These are phyloP conservation scores for Elaeis oleifera DNA, from an alignment of 202 grass and related monocot species.

Conservation along the genomic window DNA sequence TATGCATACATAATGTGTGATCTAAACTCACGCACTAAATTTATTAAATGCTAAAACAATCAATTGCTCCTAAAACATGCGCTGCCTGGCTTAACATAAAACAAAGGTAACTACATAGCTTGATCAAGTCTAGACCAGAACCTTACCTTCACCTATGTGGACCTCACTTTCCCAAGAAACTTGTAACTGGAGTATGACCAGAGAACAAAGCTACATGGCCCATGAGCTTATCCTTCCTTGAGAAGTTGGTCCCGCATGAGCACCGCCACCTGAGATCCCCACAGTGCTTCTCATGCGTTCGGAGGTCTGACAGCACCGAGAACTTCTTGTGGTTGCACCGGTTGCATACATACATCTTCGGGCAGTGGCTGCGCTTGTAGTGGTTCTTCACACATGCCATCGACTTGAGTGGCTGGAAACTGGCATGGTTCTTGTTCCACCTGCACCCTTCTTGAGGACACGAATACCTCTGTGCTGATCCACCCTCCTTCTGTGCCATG, in stretches of 20 bases:
- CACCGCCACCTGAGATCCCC: conserved; percentile 37
- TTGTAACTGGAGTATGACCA: conserved; percentile 20
- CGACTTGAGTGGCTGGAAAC: conserved; percentile 43
- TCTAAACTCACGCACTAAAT: no score
- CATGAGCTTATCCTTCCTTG: conserved; percentile 51
- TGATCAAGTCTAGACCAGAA: no score
- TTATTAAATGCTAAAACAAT: no score
- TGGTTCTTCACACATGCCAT: conserved; percentile 45
- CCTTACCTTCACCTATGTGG: no score
- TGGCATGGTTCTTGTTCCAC: conserved; percentile 37
- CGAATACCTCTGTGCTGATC: conserved; percentile 20
- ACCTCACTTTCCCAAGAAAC: no score
- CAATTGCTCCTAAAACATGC: no score
- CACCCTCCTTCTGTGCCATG: no score
- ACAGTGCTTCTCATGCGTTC: conserved; percentile 47
- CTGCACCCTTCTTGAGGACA: conserved; percentile 40
- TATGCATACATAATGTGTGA: no score
- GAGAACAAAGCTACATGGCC: conserved; percentile 36
- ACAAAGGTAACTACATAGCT: no score
- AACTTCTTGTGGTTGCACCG: conserved; percentile 37
- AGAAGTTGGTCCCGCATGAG: conserved; percentile 47
- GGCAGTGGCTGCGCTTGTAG: conserved; percentile 39
- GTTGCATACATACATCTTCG: conserved; percentile 47
- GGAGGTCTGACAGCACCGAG: conserved; percentile 42
- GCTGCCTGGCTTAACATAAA: no score